Evolutionary conservation across 768 basidiomycete genomes (phyloP).

Genomic region (Phanerochaete carnosa): DNA sequence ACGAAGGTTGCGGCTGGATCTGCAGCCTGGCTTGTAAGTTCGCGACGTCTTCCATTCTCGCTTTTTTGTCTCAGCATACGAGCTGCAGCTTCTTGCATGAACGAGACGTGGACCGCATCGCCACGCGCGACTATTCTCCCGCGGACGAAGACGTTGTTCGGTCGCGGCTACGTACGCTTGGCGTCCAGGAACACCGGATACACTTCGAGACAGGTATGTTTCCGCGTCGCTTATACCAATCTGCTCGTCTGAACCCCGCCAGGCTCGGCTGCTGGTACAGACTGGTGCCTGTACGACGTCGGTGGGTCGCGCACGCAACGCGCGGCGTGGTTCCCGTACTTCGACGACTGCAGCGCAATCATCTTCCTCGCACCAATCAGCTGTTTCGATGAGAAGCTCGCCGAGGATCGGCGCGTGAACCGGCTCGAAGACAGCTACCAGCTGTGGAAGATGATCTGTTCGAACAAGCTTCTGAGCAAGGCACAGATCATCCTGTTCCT

Average conservation of each 20-base stretch:
- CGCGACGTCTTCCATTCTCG: not conserved
- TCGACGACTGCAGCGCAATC: slow-evolving; percentile 81
- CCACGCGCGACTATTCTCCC: slow-evolving; percentile 58
- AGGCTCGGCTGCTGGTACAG: slow-evolving; percentile 48
- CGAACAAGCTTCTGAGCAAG: slow-evolving; percentile 26
- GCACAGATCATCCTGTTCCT: slow-evolving; percentile 37
- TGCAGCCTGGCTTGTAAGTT: slow-evolving; percentile 72
- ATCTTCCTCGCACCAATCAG: slow-evolving; percentile 82
- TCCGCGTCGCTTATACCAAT: not conserved
- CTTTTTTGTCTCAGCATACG: not conserved
- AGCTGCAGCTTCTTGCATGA: slow-evolving; percentile 50
- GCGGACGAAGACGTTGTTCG: slow-evolving; percentile 76
- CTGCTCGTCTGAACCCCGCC: slow-evolving; percentile 14
- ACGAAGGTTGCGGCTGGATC: slow-evolving; percentile 55
- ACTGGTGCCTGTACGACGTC: slow-evolving; percentile 83
- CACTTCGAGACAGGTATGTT: slow-evolving; percentile 60
- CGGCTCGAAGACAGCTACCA: slow-evolving; percentile 44
- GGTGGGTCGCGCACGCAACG: slow-evolving; percentile 67
- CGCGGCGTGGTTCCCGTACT: slow-evolving; percentile 79
- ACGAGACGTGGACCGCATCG: slow-evolving; percentile 67
- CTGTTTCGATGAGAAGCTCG: slow-evolving; percentile 77
- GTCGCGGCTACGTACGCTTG: slow-evolving; percentile 76
- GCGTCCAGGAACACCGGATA: slow-evolving; percentile 73
- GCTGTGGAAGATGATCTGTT: slow-evolving; percentile 27
- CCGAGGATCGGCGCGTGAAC: slow-evolving; percentile 69